Base-by-base conservation (phyloP, 345 rosid species). In the Pugionium cornutum region DNA sequence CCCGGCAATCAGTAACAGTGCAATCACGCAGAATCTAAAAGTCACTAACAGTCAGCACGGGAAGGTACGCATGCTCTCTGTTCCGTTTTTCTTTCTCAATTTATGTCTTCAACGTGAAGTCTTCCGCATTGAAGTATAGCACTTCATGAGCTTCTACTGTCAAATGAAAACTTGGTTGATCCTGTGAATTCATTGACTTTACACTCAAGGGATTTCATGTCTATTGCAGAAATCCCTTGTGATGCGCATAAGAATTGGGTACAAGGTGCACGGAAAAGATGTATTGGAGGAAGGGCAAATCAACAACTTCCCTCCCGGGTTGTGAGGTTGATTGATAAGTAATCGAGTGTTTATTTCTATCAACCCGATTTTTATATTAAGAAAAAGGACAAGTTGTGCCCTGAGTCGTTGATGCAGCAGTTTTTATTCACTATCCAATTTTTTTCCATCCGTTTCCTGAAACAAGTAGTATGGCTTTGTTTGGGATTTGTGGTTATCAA, bases 41-140 rank as follows among this genome's bases (percentile, higher is more conserved):
- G 92, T 94, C 56, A 84, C 88, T 33, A 94, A 94, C 82, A 90
- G 86, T 79, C 99, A 88, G 77, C 95, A 94, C n/a, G 96, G 97
- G 73, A 94, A 88, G 99, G 99, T 94, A 83, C 10, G 44, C 41
- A 40, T 42, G 55, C 63, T 33, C 57, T 45, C 27, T 73, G 8
- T 50, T 58, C 1, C 11, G 29, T 6, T 8, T 54, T 57, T 41
- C 41, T 61, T 33, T 64, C 53, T 43, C 7, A 36, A 9, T 8
- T 2, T 27, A 7, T 46, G 34, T 53, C 40, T 25, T 53, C 35
- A 62, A 45, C 35, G 18, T 30, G 7, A 47, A 4, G 3, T 40
- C 7, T 7, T 26, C 53, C 5, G 45, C 3, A 2, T 43, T 33
- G 25, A 33, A 18, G 46, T 33, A 32, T 59, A 50, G 66, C 73